Base-by-base conservation (phyloP, 208 protist species). In the Leishmania lainsoni region DNA sequence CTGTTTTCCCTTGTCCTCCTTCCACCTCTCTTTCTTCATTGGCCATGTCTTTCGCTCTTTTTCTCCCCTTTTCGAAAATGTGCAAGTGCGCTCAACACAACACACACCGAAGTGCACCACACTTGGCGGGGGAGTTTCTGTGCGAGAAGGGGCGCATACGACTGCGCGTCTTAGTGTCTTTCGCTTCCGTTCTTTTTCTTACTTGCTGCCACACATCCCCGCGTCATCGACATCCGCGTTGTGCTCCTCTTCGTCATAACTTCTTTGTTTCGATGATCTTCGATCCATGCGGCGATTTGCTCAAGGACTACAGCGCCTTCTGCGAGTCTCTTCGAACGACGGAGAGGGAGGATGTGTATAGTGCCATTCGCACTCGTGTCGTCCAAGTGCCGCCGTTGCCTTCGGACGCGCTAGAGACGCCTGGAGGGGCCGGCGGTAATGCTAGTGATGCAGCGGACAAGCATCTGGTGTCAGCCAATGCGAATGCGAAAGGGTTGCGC, bases 261-360 rank as follows among this genome's bases (percentile, higher is more conserved):
- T 29, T 45, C 8, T 56, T 56, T 10, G 59, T 42, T 29, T 20
- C 20, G 29, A 77, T 56, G 66, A 97, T 97, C 90, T 98, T 98
- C 75, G 93, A 96, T 74, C 95, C 95, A 14, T 96, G 92, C 63
- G 95, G 95, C 16, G 92, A 94, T 32, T 78, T 98, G 39, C 84
- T 86, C 32, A 91, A 92, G 75, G 95, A 98, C 78, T 98, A 98
- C 76, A 86, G 92, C 76, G 95, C 94, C 9, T 98, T 93, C 84
- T 98, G 95, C 84, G 92, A 97, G 79, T 90, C 88, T 3, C 87
- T 97, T 26, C 87, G 90, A 5, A 83, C 92, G 35, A 95, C 87
- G 0, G 95, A 98, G 89, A 84, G 95, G 32, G 95, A 98, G 79
- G 93, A 97, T 17, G 75, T 98, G 51, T 94, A 93, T 81, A 88